Evolutionary conservation across 768 basidiomycete genomes (phyloP), one percentile per base, ranked within the genome.

Genomic region (Paxillus ammoniavirescens): DNA sequence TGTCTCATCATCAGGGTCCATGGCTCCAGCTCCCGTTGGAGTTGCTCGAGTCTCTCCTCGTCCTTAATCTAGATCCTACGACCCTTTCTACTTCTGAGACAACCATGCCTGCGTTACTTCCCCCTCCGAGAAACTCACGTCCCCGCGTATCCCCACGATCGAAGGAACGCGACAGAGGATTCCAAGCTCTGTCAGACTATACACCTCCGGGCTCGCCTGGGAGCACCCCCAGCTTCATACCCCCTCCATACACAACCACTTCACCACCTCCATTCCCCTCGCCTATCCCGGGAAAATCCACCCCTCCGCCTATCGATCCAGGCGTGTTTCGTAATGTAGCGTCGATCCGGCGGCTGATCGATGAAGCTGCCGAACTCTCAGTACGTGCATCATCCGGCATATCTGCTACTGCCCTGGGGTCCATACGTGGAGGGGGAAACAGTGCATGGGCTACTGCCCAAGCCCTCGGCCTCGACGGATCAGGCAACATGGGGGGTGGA

Each of bases 21-120:
- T 95, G 93, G 93, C 81, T 94, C 15, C 90, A 93, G 67, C 82
- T 95, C 21, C 91, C 92, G 3, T 73, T 91, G 47, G 93, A 94
- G 70, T 74, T 94, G 18, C 79, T 94, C 56, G 90, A 93, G 62
- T 89, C 91, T 12, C 77, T 94, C 4, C 80, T 91, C 46, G 73
- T 82, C 26, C 77, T 94, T 41, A 93, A 93, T 70, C 73, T 86
- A 41, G 88, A 92, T 71, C 88, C 90, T 8, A 74, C 81, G 1
- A 82, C 87, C 1, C 70, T 87, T 44, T 69, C 79, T 28, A 72
- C 74, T 18, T 61, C 78, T 15, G 84, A 80, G 54, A 48, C 74
- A 26, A 79, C 74, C 41, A 65, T 72, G 33, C 68, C 75, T 47
- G 65, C 72, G 23, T 57, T 70, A 40, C 66, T 70, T 54, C 56